These are phyloP conservation scores for Santalum album DNA, from an alignment of 164 flowering plant species.

Conservation along the genomic window DNA sequence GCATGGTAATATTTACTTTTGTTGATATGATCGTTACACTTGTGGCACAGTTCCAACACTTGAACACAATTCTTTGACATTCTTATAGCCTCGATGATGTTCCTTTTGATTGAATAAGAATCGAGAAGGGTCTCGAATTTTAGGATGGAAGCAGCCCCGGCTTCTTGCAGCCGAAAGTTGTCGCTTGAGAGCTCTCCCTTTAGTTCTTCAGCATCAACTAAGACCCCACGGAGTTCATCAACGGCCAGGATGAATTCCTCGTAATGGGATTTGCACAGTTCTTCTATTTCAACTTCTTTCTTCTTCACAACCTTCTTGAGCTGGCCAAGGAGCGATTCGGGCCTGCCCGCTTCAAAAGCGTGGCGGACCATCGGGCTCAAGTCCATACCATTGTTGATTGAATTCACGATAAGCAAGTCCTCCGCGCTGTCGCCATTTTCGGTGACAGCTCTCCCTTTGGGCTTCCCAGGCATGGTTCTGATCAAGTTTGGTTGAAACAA, in stretches of 20 bases:
- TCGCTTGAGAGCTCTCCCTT: neutral
- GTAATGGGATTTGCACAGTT: neutral
- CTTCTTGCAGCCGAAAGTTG: constrained; percentile 1
- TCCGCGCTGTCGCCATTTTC: neutral
- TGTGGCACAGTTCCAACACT: constrained; percentile 1
- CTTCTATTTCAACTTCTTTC: constrained; percentile 3
- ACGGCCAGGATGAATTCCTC: constrained; percentile 2
- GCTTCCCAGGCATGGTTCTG: neutral
- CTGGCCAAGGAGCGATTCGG: neutral
- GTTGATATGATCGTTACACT: neutral
- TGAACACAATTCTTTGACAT: neutral
- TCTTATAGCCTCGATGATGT: neutral
- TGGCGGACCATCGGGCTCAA: neutral
- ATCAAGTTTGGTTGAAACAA: neutral
- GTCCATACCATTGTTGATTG: neutral
- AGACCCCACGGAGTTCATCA: constrained; percentile 1
- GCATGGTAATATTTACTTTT: constrained; percentile 1
- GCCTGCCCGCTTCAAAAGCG: neutral
- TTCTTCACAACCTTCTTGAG: constrained; percentile 2
- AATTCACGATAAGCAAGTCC: neutral
- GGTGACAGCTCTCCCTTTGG: neutral
- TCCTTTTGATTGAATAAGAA: neutral
- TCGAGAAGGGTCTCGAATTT: neutral
- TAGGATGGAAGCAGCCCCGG: neutral
- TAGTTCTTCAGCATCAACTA: constrained; percentile 2